Base-by-base conservation (phyloP, 257 asterid species). In the Solanum peruvianum region DNA sequence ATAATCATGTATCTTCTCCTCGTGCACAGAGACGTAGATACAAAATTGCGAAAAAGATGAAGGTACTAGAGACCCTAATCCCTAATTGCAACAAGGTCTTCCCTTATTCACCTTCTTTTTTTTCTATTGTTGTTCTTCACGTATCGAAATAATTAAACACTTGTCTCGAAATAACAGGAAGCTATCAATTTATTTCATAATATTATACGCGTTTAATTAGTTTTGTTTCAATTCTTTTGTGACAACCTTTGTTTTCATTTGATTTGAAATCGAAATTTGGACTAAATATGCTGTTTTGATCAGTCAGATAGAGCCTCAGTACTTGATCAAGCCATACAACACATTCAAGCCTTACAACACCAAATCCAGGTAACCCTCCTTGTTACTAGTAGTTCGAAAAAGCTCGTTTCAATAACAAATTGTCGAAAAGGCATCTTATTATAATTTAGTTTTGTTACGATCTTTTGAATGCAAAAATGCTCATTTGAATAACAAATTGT, bases 301-400 rank as follows among this genome's bases (percentile, higher is more conserved):
- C 84, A 78, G 84, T 25, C 84, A 45, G 2, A 58, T 15, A 78
- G 84, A 45, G 84, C 42, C 66, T 45, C 84, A 16, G 27, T 78
- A 18, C 84, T 78, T 15, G 84, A 45, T 45, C 66, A 78, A 13
- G 27, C 84, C 84, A 78, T 78, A 78, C 42, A 27, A 45, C 31
- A 78, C 42, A 78, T 78, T 78, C 84, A 78, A 45, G 25, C 84
- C 66, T 29, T 78, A 27, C 84, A 78, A 9, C 41, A 78, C 66
- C 66, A 78, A 78, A 27, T 27, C 27, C 84, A 45, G 84, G 84
- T 78, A 15, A 25, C 10, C n/a, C 62, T 52, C 62, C 62, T 56
- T n/a, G n/a, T 56, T 56, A 18, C n/a, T 56, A 56, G 62, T 56
- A 56, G 62, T 56, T 4, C 10, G n/a, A 56, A 56, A 56, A 18